phyloP scores from a whole-genome alignment of 208 protist genomes.

The Wallacemonas sp. region DNA sequence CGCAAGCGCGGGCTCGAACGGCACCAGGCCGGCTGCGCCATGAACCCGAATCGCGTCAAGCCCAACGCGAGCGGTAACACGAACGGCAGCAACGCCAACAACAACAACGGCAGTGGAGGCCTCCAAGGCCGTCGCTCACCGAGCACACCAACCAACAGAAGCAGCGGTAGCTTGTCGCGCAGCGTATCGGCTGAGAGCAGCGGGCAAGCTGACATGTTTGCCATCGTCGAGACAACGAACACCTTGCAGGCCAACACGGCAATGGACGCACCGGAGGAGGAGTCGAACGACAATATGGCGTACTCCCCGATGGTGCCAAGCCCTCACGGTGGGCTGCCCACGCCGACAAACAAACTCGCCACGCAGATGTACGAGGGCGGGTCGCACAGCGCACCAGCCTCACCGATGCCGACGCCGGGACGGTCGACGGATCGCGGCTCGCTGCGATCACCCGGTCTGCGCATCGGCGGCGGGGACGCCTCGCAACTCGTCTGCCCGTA shows the following conservation, averaged over 20 bases:
- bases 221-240: slow-evolving; percentile 15
- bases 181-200: neutral
- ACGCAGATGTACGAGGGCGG: neutral
- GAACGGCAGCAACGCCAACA: neutral
- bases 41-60: slow-evolving; percentile 44
- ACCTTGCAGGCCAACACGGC: neutral
- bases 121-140: neutral
- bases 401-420: neutral
- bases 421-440: neutral
- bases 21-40: slow-evolving; percentile 42
- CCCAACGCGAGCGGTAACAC: neutral
- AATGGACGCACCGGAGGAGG: neutral
- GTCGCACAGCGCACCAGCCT: neutral
- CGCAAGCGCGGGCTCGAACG: slow-evolving; percentile 39
- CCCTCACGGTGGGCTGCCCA: neutral
- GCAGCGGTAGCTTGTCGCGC: neutral
- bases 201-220: neutral
- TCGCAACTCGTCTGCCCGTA: slow-evolving; percentile 55
- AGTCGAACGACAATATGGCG: slow-evolving; percentile 15
- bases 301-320: neutral
- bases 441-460: neutral
- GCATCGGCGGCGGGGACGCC: neutral
- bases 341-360: neutral
- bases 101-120: slow-evolving; percentile 3
- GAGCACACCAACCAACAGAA: neutral